Percentiles rank a stretch among this genome's conserved stretches.
Conservation (phyloP, 2,329 filamentous ascomycete genomes). For the Bipolaris sorokiniana region DNA sequence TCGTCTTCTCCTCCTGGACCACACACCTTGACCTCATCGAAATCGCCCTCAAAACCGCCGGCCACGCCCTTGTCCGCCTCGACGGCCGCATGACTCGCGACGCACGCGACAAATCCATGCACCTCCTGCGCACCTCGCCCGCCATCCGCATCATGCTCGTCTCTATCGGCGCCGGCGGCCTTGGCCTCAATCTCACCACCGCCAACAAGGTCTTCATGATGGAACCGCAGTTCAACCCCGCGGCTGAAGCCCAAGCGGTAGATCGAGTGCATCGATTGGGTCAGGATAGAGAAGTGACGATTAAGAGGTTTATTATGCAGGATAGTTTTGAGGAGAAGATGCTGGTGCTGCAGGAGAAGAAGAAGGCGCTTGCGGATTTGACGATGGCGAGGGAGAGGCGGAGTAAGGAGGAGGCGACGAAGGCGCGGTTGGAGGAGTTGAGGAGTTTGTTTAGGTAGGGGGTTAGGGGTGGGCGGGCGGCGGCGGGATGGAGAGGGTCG, state of each 20-base stretch:
- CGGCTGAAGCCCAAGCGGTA: constrained; percentile 90
- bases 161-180: constrained; percentile 88
- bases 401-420: constrained; percentile 67
- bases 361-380: constrained; percentile 86
- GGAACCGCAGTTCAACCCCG: constrained; percentile 98
- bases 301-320: constrained; percentile 87
- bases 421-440: constrained; percentile 68
- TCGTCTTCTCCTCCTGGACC: constrained; percentile 97
- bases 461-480: too few relatives aligned
- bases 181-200: constrained; percentile 87
- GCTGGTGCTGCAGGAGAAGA: constrained; percentile 86
- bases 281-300: constrained; percentile 86
- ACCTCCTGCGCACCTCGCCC: constrained; percentile 75
- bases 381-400: constrained; percentile 61
- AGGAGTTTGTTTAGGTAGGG: constrained; percentile 60
- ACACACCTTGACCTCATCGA: constrained; percentile 92
- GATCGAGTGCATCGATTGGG: constrained; percentile 74
- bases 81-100: constrained; percentile 86
- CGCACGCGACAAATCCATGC: constrained; percentile 76
- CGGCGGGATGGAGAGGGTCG: too few relatives aligned
- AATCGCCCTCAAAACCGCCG: constrained; percentile 71
- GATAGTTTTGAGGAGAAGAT: constrained; percentile 95
- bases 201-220: constrained; percentile 92
- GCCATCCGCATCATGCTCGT: constrained; percentile 81
- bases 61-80: constrained; percentile 76